phyloP scores from a whole-genome alignment of 2,329 filamentous ascomycete genomes.

The Diaporthe vexans region DNA sequence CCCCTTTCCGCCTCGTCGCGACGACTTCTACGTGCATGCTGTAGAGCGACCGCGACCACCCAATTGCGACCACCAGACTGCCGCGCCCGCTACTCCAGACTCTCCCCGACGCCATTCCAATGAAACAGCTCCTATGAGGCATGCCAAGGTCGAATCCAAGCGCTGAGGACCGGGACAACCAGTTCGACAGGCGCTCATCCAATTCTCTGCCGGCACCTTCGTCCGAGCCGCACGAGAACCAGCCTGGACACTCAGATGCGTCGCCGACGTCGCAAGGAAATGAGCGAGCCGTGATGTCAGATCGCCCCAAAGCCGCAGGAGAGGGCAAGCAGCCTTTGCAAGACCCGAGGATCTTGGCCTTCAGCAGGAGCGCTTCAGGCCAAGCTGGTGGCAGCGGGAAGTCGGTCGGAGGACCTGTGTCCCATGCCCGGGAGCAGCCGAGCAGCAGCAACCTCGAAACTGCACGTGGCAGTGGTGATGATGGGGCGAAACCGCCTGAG shows the following conservation, averaged over 20 bases:
- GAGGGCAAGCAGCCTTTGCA: conserved; percentile 39
- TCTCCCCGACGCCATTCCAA: conserved; percentile 1
- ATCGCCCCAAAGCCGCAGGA: conserved; percentile 33
- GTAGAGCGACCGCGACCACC: conserved; percentile 15
- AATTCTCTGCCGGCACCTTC: conserved; percentile 19
- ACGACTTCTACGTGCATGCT: conserved; percentile 29
- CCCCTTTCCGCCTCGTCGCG: conserved; percentile 5
- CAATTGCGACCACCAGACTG: conserved; percentile 11
- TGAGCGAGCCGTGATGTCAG: conserved; percentile 40
- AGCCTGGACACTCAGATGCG: conserved; percentile 20
- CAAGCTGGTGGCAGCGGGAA: conserved; percentile 2
- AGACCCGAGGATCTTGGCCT: conserved; percentile 38
- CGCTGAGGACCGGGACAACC: conserved; percentile 37
- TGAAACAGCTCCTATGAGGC: conserved; percentile 41
- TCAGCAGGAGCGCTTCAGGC: conserved; percentile 31
- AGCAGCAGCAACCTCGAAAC: not conserved
- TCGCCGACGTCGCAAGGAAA: conserved; percentile 36
- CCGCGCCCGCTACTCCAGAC: not conserved
- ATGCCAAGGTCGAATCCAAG: conserved; percentile 41
- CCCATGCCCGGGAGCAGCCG: conserved; percentile 9
- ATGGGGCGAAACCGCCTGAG: not conserved
- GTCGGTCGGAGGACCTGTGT: not conserved
- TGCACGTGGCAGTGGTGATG: conserved; percentile 21
- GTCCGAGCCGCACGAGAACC: conserved; percentile 12
- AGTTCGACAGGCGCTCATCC: conserved; percentile 34